phyloP scores from a whole-genome alignment of 805 yeast species.

The Starmerella apicola region DNA sequence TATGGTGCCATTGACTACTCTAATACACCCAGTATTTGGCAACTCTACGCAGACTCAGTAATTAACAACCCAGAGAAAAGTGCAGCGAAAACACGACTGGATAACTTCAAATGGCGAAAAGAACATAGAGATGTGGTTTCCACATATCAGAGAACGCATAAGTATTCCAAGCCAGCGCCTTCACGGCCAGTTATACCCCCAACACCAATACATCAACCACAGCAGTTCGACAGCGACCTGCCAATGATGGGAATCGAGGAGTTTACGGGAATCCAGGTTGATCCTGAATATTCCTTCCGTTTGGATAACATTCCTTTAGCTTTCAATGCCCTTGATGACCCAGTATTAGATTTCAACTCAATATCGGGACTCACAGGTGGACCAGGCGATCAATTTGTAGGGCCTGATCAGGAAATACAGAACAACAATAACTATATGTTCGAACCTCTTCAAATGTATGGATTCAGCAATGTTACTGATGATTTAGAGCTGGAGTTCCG shows the following conservation, averaged over 20 bases:
- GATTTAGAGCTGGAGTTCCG: not conserved
- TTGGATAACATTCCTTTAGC: constrained; percentile 16
- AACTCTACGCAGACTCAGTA: constrained; percentile 5
- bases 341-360: constrained; percentile 8
- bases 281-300: constrained; percentile 9
- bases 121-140: constrained; percentile 6
- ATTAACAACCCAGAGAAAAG: not conserved
- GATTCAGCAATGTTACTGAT: constrained; percentile 5
- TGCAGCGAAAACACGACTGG: constrained; percentile 2
- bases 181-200: no score
- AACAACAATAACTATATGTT: not conserved
- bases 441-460: constrained; percentile 16
- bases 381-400: not conserved
- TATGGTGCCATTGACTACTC: no score
- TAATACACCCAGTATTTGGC: constrained; percentile 4
- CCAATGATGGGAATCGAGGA: not conserved
- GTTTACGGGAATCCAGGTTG: not conserved
- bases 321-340: constrained; percentile 19
- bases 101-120: constrained; percentile 16
- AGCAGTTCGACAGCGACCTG: no score
- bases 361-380: not conserved
- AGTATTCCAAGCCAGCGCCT: not conserved
- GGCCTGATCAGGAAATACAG: not conserved
- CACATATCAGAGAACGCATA: not conserved
- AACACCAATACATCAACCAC: no score